phyloP scores from a whole-genome alignment of 306 rosid genomes.

The Cucurbita argyrosperma region DNA sequence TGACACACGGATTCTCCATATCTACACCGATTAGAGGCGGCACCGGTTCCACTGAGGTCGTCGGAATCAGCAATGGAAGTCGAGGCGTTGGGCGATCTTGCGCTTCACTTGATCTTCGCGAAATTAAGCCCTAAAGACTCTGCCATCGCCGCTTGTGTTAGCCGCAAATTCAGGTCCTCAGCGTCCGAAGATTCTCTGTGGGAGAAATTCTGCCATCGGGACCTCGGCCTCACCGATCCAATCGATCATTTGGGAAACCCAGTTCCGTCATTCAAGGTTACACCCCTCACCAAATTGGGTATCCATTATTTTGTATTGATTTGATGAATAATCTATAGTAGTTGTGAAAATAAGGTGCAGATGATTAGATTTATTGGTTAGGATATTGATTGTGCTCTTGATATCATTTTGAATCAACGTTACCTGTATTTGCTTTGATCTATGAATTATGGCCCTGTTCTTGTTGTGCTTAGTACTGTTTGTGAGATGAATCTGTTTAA shows the following conservation, averaged over 20 bases:
- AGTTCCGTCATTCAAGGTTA: constrained; percentile 59
- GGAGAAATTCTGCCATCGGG: constrained; percentile 40
- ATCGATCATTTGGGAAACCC: constrained; percentile 46
- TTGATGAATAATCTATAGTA: not conserved
- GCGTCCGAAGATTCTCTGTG: constrained; percentile 65
- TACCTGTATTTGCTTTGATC: not conserved
- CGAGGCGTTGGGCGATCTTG: constrained; percentile 65
- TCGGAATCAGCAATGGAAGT: constrained; percentile 21
- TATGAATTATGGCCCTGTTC: not conserved
- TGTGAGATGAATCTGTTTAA: too few species aligned
- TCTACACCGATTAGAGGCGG: not conserved
- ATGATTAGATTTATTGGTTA: not conserved
- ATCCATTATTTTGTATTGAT: too few species aligned
- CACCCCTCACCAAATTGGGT: not conserved
- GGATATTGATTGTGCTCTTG: not conserved
- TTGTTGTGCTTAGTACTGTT: not conserved
- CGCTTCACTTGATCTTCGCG: constrained; percentile 23
- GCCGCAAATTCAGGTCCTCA: constrained; percentile 28
- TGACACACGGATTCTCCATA: not conserved
- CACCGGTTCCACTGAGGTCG: not conserved
- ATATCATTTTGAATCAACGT: not conserved
- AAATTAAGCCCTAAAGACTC: constrained; percentile 45
- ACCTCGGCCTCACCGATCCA: constrained; percentile 37
- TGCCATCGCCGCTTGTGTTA: constrained; percentile 41
- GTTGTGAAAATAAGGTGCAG: not conserved